Evolutionary conservation across 108 stramenopile species (phyloP).

Genomic region (Schizochytrium sp.): DNA sequence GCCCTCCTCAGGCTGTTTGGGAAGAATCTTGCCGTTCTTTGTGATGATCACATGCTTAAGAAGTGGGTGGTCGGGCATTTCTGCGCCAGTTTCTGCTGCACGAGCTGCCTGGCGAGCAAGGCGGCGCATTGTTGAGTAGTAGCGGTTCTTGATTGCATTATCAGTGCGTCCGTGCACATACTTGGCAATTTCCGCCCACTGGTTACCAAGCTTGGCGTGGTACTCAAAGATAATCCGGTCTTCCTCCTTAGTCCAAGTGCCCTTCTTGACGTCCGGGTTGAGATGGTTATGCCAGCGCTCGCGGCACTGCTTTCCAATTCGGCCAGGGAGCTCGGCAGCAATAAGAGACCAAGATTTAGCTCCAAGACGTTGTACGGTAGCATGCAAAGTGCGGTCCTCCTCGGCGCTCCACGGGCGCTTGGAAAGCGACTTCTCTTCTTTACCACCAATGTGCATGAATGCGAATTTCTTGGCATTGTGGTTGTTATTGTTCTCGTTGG

Average conservation of each 20-base stretch:
- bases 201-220: slow-evolving; percentile 73
- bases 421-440: slow-evolving; percentile 66
- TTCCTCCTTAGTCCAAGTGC: slow-evolving; percentile 76
- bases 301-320: slow-evolving; percentile 80
- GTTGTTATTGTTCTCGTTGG: slow-evolving; percentile 41
- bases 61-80: slow-evolving; percentile 53
- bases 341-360: slow-evolving; percentile 76
- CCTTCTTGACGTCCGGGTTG: slow-evolving; percentile 85
- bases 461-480: slow-evolving; percentile 23
- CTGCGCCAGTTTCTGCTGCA: slow-evolving; percentile 10
- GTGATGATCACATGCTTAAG: slow-evolving; percentile 25
- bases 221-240: slow-evolving; percentile 66
- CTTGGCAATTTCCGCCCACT: slow-evolving; percentile 82
- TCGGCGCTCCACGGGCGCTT: slow-evolving; percentile 73
- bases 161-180: slow-evolving; percentile 73
- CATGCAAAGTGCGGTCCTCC: slow-evolving; percentile 73
- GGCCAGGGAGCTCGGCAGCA: slow-evolving; percentile 71
- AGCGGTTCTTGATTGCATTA: slow-evolving; percentile 74
- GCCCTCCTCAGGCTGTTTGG: background rate
- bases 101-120: slow-evolving; percentile 51
- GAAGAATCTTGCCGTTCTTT: slow-evolving; percentile 23
- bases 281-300: slow-evolving; percentile 84
- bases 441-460: slow-evolving; percentile 45
- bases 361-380: slow-evolving; percentile 71
- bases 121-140: slow-evolving; percentile 60